Base-by-base conservation (phyloP, 192 early-diverging fungal genomes). In the Dissophora globulifera region DNA sequence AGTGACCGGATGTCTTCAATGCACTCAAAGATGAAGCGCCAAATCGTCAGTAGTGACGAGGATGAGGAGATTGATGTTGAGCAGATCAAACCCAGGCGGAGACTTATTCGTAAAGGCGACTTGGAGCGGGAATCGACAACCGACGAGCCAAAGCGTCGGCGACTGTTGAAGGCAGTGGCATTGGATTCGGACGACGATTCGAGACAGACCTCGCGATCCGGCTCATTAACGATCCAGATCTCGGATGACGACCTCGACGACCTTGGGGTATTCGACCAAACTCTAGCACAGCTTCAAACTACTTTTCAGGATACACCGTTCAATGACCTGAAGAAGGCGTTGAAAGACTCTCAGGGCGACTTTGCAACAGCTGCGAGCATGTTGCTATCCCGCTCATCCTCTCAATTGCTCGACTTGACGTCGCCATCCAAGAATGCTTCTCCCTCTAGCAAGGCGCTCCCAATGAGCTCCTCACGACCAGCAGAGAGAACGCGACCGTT, bases 41-140 rank as follows among this genome's bases (percentile, higher is more conserved):
- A 53, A 3, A 76, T 67, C 26, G 17, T 61, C n/a, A 67, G 49
- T 27, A 76, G 72, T 15, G 58, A 61, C 56, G 69, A 74, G 12
- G 69, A 74, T 5, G 46, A 62, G 13, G 50, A 40, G 38, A 40
- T 40, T n/a, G n/a, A 49, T 20, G 25, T 19, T 2, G 10, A 10
- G 7, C 56, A 65, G 16, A 41, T 19, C 12, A 58, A 55, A 29
- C 58, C 63, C 6, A 59, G 63, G 58, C 47, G 69, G 48, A 54
- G 69, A 23, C 20, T 72, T 4, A 23, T 72, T 19, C 43, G 48
- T 3, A 62, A 63, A 29, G 53, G 47, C 41, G 59, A 58, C 27
- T 0, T 55, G 32, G 29, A 17, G 17, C 32, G 40, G 27, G 30
- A 40, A n/a, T 23, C 33, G 2, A 25, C 45, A 13, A 16, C 49